Conservation (phyloP, 2,329 filamentous ascomycete species). For the Hymenoscyphus occultus region DNA sequence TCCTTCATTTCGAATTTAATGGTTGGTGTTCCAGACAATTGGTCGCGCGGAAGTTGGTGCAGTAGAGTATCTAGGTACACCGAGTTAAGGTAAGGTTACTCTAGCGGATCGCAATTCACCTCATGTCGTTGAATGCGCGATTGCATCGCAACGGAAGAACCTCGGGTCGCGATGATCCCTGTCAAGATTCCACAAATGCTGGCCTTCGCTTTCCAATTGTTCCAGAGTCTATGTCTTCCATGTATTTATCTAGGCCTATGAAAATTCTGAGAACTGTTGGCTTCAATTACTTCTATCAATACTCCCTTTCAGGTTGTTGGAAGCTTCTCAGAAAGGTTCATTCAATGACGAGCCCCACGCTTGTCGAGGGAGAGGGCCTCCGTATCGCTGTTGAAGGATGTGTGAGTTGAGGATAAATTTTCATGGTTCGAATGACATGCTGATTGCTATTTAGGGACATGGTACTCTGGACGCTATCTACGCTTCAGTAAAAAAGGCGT, state of each 20-base stretch:
- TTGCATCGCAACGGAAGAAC: too few relatives aligned
- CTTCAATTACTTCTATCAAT: too few relatives aligned
- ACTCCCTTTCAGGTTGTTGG: neutral
- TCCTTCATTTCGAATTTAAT: neutral
- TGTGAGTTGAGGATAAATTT: constrained; percentile 48
- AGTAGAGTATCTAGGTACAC: too few relatives aligned
- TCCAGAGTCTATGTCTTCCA: too few relatives aligned
- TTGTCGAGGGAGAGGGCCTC: constrained; percentile 46
- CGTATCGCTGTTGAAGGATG: constrained; percentile 86
- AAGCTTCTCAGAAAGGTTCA: neutral
- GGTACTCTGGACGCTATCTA: constrained; percentile 92
- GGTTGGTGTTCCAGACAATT: neutral
- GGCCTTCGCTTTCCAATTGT: too few relatives aligned
- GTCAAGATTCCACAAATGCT: too few relatives aligned
- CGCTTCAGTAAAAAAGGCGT: constrained; percentile 67
- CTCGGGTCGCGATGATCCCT: too few relatives aligned
- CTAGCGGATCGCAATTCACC: too few relatives aligned
- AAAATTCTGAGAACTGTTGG: too few relatives aligned
- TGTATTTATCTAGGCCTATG: too few relatives aligned
- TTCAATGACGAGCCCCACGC: constrained; percentile 13
- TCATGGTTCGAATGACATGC: constrained; percentile 7
- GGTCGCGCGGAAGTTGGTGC: neutral
- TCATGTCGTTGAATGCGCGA: too few relatives aligned
- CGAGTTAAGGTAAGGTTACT: too few relatives aligned
- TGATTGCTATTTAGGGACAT: constrained; percentile 62